phyloP scores from a whole-genome alignment of 2,329 filamentous ascomycete species.

The Colletotrichum kahawae region DNA sequence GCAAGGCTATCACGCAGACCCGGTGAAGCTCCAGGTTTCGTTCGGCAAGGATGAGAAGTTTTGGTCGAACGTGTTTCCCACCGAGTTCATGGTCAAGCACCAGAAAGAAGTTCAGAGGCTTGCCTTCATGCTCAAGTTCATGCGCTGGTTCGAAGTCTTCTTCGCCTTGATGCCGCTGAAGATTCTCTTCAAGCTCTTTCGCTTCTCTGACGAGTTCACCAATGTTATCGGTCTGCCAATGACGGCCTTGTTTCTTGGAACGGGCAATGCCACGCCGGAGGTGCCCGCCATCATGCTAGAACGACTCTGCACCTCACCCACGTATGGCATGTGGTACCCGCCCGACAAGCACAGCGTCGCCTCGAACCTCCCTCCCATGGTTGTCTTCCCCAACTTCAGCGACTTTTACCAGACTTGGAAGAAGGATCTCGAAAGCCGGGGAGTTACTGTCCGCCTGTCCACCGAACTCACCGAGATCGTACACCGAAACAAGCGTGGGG shows the following conservation, averaged over 20 bases:
- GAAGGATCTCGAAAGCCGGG: slow-evolving; percentile 54
- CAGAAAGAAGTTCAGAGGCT: slow-evolving; percentile 60
- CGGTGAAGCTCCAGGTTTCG: slow-evolving; percentile 62
- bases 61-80: slow-evolving; percentile 68
- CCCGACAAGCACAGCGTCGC: slow-evolving; percentile 48
- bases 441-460: slow-evolving; percentile 59
- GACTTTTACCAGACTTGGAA: slow-evolving; percentile 64
- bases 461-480: slow-evolving; percentile 59
- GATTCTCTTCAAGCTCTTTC: slow-evolving; percentile 66
- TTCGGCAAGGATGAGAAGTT: slow-evolving; percentile 64
- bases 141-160: slow-evolving; percentile 59
- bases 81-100: slow-evolving; percentile 56
- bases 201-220: slow-evolving; percentile 69
- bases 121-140: slow-evolving; percentile 55
- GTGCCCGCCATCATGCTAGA: slow-evolving; percentile 69
- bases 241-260: slow-evolving; percentile 64
- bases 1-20: slow-evolving; percentile 54
- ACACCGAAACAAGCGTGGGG: slow-evolving; percentile 53
- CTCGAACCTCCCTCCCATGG: slow-evolving; percentile 63
- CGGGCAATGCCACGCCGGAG: slow-evolving; percentile 72
- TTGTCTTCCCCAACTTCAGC: slow-evolving; percentile 64
- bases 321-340: slow-evolving; percentile 60
- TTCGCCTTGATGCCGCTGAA: slow-evolving; percentile 65
- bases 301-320: slow-evolving; percentile 56
- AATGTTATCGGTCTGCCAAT: slow-evolving; percentile 67